Evolutionary conservation across 2,329 filamentous ascomycete genomes (phyloP).

Genomic region (Botrytis elliptica): DNA sequence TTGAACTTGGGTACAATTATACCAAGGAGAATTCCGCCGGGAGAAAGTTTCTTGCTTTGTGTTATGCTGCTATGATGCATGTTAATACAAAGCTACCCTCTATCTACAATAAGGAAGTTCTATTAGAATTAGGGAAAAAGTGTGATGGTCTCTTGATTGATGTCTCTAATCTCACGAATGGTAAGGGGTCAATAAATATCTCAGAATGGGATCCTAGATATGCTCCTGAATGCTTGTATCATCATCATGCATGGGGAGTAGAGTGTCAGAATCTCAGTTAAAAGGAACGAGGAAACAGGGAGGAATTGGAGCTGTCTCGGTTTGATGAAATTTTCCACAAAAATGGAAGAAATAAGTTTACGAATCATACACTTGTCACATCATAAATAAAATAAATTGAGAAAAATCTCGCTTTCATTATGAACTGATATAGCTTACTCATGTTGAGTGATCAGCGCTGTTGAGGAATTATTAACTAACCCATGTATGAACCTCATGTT

Average conservation of each 20-base stretch:
- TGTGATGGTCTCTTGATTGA: neutral
- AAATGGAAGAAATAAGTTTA: too few species aligned
- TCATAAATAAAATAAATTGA: too few species aligned
- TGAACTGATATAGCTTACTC: too few species aligned
- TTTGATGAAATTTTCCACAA: rapidly evolving
- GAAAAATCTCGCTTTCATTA: too few species aligned
- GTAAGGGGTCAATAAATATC: neutral
- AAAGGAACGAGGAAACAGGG: too few species aligned
- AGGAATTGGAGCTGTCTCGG: too few species aligned
- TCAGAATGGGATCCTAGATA: neutral
- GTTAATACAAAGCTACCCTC: neutral
- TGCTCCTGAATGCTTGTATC: neutral
- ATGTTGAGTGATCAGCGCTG: too few species aligned
- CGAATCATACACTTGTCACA: too few species aligned
- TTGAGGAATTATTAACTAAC: too few species aligned
- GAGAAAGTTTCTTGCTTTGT: neutral
- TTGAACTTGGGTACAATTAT: neutral
- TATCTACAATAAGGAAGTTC: neutral
- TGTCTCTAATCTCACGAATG: neutral
- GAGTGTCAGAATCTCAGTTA: neutral
- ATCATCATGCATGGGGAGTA: neutral
- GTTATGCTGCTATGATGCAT: neutral
- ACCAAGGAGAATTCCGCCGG: neutral
- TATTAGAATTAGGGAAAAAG: neutral
- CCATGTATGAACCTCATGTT: too few species aligned